Percentiles rank a stretch among this genome's conserved stretches.
Evolutionary conservation across 2,329 filamentous ascomycete species (phyloP).

Genomic region (Pyrenochaeta sp.): DNA sequence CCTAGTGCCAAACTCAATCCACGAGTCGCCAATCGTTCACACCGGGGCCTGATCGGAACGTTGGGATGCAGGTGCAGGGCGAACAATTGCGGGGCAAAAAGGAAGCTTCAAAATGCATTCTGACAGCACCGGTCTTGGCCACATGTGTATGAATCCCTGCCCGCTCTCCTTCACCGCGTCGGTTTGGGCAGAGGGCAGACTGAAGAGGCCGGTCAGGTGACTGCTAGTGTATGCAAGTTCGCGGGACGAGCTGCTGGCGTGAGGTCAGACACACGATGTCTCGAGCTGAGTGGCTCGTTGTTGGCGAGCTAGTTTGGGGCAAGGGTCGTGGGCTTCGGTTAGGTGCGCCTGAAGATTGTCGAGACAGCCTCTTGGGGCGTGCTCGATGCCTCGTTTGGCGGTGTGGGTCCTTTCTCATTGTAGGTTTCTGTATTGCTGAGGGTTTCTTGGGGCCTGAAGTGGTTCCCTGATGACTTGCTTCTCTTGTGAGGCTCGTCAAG

Average conservation of each 20-base stretch:
- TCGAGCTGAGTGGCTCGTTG: neutral
- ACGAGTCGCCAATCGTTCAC: conserved; percentile 1
- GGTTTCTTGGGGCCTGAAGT: no score
- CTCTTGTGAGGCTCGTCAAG: no score
- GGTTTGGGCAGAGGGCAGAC: neutral
- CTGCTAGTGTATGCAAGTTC: neutral
- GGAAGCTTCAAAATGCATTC: neutral
- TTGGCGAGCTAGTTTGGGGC: neutral
- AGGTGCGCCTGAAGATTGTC: no score
- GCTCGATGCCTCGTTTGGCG: no score
- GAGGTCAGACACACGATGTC: neutral
- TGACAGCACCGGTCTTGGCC: neutral
- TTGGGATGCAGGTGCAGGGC: conserved; percentile 3
- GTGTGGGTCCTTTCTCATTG: no score
- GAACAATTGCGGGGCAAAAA: conserved; percentile 7
- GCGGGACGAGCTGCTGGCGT: conserved; percentile 2
- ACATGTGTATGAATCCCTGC: neutral
- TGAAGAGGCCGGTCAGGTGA: conserved; percentile 4
- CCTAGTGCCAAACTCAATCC: conserved; percentile 1
- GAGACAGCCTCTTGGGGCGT: no score
- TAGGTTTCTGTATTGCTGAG: no score
- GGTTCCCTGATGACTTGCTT: no score
- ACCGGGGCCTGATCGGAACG: conserved; percentile 2
- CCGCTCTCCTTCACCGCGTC: neutral
- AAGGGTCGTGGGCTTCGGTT: neutral